Evolutionary conservation across 768 basidiomycete species (phyloP), one percentile per base, ranked within the genome.

Genomic region (Trametopsis cervina): DNA sequence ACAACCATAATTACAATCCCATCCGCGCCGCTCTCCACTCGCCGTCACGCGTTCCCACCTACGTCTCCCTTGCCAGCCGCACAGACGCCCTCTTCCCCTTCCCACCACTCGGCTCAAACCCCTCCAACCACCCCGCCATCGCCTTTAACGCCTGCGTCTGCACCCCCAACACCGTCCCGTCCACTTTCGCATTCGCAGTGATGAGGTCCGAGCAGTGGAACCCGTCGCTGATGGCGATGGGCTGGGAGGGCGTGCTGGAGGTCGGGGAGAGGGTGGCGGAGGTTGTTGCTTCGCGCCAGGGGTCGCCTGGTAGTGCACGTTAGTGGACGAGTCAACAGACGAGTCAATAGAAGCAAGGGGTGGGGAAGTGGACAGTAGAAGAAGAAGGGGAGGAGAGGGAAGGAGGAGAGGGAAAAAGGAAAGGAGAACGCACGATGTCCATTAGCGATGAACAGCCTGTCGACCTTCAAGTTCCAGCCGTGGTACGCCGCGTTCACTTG

Each of bases 261-360:
- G 74, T 66, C 48, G 62, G 51, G 17, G 72, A 66, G 11, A 68
- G 69, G 20, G 75, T 71, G 0, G 83, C 76, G 3, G 84, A 85
- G 4, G 85, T 69, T 0, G 84, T 86, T 4, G 78, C 75, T 46
- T 81, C 79, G 42, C 76, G 72, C 84, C 84, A 87, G 15, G 85
- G 84, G 56, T 87, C 84, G 38, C 81, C 83, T 85, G 36, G 27
- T 37, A 35, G 13, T 27, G 10, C 20, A 20, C n/a, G 27, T 2
- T 9, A 9, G 40, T 43, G n/a, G n/a, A 21, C n/a, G 40, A 24
- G 15, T 55, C 2, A 39, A 21, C 45, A 4, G 44, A 81, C 80
- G 36, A 76, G 73, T 83, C 83, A 87, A 15, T 84, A 83, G 56
- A 86, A 83, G 40, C 80, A 83, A 84, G 23, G 40, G 23, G 21